These are phyloP conservation scores for Yamadazyma nakazawae DNA, from an alignment of 805 yeast genomes.

Conservation along the genomic window DNA sequence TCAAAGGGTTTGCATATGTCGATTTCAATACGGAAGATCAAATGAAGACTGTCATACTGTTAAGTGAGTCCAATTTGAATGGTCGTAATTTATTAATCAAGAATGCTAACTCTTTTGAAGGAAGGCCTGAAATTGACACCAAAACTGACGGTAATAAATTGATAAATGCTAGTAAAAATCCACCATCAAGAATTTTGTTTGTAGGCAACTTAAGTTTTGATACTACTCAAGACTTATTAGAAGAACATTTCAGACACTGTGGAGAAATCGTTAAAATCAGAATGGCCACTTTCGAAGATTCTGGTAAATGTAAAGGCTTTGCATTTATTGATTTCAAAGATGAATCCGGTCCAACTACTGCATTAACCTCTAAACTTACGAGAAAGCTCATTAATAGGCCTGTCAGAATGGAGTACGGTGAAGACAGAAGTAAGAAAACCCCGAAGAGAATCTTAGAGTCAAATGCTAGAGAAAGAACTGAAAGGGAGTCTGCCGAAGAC, in stretches of 20 bases:
- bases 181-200: conserved; percentile 84
- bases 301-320: conserved; percentile 96
- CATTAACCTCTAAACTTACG: conserved; percentile 69
- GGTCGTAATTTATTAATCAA: conserved; percentile 88
- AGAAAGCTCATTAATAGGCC: conserved; percentile 68
- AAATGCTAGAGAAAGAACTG: conserved; percentile 10
- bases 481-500: not conserved
- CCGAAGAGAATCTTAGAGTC: conserved; percentile 35
- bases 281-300: conserved; percentile 97
- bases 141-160: conserved; percentile 17
- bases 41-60: conserved; percentile 56
- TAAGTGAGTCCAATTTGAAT: conserved; percentile 71
- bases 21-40: conserved; percentile 66
- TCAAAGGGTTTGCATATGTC: conserved; percentile 86
- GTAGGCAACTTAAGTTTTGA: conserved; percentile 94
- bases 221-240: conserved; percentile 74
- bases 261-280: conserved; percentile 82
- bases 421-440: conserved; percentile 80
- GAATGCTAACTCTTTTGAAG: conserved; percentile 75
- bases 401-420: conserved; percentile 87
- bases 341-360: conserved; percentile 78
- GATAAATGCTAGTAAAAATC: conserved; percentile 57
- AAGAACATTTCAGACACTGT: conserved; percentile 83
- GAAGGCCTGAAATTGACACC: conserved; percentile 63
- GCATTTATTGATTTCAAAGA: conserved; percentile 85